Conservation (phyloP, 768 basidiomycete genomes). For the Tremella yokohamensis region DNA sequence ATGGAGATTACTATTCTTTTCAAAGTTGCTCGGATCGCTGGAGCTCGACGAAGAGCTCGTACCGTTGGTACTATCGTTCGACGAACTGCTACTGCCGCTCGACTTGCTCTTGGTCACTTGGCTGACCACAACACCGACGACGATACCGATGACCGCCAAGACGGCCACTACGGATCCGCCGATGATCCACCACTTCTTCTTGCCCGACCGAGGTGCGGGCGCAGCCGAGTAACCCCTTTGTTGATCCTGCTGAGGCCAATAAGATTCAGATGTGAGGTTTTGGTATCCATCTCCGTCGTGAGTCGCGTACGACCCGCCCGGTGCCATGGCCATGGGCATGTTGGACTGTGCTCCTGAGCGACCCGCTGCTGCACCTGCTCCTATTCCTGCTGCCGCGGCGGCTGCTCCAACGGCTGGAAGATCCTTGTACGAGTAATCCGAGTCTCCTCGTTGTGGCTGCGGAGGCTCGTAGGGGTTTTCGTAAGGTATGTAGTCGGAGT, state of each 20-base stretch:
- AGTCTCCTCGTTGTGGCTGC: constrained; percentile 1
- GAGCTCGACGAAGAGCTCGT: constrained; percentile 52
- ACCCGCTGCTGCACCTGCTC: constrained; percentile 8
- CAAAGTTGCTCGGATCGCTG: constrained; percentile 74
- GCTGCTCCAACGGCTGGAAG: background rate
- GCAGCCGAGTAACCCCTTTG: constrained; percentile 1
- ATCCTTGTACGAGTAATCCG: constrained; percentile 6
- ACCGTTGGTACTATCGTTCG: constrained; percentile 19
- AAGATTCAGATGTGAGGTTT: constrained; percentile 36
- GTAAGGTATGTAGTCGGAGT: background rate
- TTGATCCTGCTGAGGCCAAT: constrained; percentile 14
- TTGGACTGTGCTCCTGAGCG: background rate
- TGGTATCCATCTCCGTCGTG: constrained; percentile 16
- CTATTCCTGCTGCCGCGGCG: constrained; percentile 2
- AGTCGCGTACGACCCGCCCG: background rate
- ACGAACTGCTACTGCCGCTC: constrained; percentile 15
- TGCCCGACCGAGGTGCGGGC: constrained; percentile 5
- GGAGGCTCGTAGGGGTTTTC: constrained; percentile 1
- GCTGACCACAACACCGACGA: constrained; percentile 64
- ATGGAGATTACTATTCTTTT: constrained; percentile 64
- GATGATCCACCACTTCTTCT: constrained; percentile 44
- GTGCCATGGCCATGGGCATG: constrained; percentile 9
- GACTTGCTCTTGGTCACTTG: constrained; percentile 50
- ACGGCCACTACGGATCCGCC: constrained; percentile 58
- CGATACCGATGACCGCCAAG: constrained; percentile 56